A percentile compares a stretch with the other conserved stretches of the same genome.
Conservation (phyloP, 2,329 filamentous ascomycete species). For the Aspergillus aculeatinus region DNA sequence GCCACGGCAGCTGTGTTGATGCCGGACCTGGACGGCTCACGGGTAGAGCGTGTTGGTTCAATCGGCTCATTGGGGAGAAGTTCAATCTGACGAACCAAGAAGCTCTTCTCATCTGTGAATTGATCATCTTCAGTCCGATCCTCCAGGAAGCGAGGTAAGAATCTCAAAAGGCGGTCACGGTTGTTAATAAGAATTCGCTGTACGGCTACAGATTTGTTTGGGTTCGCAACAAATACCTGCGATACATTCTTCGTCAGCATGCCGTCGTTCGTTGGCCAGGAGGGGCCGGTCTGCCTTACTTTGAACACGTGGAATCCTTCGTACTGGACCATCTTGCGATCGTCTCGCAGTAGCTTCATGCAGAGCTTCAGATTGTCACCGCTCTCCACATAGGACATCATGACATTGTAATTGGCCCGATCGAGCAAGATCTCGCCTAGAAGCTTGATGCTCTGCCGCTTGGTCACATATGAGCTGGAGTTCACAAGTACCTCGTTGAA, state of each 20-base stretch:
- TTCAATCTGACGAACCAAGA: constrained; percentile 90
- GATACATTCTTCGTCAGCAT: constrained; percentile 22
- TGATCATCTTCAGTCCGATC: constrained; percentile 97
- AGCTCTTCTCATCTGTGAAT: constrained; percentile 97
- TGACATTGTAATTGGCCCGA: constrained; percentile 93
- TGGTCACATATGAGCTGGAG: constrained; percentile 95
- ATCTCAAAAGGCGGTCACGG: constrained; percentile 82
- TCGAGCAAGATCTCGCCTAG: constrained; percentile 93
- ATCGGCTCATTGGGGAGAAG: constrained; percentile 44
- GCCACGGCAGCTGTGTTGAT: constrained; percentile 32
- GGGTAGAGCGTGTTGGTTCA: constrained; percentile 32
- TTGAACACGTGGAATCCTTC: constrained; percentile 99
- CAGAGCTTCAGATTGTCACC: constrained; percentile 96
- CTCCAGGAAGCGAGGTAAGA: constrained; percentile 87
- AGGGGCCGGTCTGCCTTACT: constrained; percentile 39
- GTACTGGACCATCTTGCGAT: constrained; percentile 98
- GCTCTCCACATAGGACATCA: constrained; percentile 94
- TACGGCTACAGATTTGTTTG: constrained; percentile 94
- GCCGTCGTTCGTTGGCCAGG: neutral
- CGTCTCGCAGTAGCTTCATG: constrained; percentile 95
- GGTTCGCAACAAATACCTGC: constrained; percentile 93
- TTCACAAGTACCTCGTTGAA: constrained; percentile 88
- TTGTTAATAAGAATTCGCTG: constrained; percentile 97
- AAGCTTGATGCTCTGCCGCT: constrained; percentile 95
- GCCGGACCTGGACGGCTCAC: constrained; percentile 28